phyloP scores from a whole-genome alignment of 169 alveolate species.

The Babesia divergens region DNA sequence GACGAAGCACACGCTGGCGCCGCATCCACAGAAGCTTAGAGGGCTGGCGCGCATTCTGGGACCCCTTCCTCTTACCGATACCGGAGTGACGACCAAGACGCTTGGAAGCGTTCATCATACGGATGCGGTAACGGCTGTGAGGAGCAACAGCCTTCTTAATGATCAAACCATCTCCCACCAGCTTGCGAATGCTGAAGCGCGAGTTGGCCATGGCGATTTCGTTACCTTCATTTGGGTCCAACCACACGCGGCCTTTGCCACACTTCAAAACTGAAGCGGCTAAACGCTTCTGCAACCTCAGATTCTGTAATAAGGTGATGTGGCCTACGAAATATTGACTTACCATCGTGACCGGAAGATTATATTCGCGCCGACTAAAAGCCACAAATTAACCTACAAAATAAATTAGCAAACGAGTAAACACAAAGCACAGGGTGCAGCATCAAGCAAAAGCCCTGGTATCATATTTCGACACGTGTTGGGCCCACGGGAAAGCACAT shows the following conservation, averaged over 20 bases:
- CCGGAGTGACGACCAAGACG: conserved; percentile 97
- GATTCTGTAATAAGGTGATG: conserved; percentile 69
- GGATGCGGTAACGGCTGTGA: conserved; percentile 94
- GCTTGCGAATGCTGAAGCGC: conserved; percentile 92
- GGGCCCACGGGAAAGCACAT: neutral
- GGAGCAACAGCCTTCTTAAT: conserved; percentile 93
- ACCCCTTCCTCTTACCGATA: conserved; percentile 96
- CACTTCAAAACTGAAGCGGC: conserved; percentile 96
- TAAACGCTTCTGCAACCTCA: conserved; percentile 93
- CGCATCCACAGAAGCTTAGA: conserved; percentile 96
- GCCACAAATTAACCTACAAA: neutral
- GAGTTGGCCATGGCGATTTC: conserved; percentile 98
- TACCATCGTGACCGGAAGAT: conserved; percentile 19
- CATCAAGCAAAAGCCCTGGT: neutral
- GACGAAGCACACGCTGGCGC: conserved; percentile 96
- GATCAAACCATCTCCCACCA: conserved; percentile 95
- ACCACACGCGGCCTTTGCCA: conserved; percentile 96
- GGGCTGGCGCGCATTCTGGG: conserved; percentile 96
- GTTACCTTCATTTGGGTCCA: conserved; percentile 97
- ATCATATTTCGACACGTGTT: no score
- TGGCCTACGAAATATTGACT: neutral
- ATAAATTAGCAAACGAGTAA: neutral
- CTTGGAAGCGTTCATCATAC: conserved; percentile 89
- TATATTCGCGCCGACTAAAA: neutral
- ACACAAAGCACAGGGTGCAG: neutral